Conservation (phyloP, 192 early-diverging fungal genomes). For the Entophlyctis helioformis region DNA sequence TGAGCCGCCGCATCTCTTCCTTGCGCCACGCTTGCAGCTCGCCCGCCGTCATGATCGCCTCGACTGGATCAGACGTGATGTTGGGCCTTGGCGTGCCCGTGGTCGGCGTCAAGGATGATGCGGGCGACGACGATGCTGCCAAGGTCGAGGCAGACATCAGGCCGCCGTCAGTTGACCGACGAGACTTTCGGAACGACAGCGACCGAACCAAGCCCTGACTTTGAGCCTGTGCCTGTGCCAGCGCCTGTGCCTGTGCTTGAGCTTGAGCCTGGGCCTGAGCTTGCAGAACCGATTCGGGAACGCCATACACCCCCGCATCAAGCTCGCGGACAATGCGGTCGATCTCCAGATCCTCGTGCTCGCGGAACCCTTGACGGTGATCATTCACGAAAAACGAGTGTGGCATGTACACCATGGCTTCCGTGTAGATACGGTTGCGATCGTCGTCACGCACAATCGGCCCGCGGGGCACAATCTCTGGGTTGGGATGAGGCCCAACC, state of each 20-base stretch:
- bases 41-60: background rate
- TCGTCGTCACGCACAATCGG: slow-evolving; percentile 8
- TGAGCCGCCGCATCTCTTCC: slow-evolving; percentile 68
- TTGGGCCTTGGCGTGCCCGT: no score
- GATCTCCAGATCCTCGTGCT: slow-evolving; percentile 46
- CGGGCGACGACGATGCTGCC: no score
- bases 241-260: no score
- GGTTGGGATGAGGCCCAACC: no score
- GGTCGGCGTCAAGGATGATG: no score
- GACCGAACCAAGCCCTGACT: background rate
- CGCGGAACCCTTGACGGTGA: slow-evolving; percentile 83
- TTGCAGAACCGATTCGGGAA: slow-evolving; percentile 1
- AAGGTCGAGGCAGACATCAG: background rate
- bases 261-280: background rate
- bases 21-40: slow-evolving; percentile 43
- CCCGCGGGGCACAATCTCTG: slow-evolving; percentile 48
- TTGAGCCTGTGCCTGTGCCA: no score
- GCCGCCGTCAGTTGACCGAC: no score
- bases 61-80: slow-evolving; percentile 8
- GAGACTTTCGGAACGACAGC: background rate
- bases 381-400: slow-evolving; percentile 92
- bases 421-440: slow-evolving; percentile 51
- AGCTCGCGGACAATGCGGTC: slow-evolving; percentile 10
- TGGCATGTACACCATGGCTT: slow-evolving; percentile 86
- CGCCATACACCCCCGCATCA: background rate